Evolutionary conservation across 305 asterid species (phyloP), one percentile per base, ranked within the genome.

Genomic region (Fraxinus baroniana): DNA sequence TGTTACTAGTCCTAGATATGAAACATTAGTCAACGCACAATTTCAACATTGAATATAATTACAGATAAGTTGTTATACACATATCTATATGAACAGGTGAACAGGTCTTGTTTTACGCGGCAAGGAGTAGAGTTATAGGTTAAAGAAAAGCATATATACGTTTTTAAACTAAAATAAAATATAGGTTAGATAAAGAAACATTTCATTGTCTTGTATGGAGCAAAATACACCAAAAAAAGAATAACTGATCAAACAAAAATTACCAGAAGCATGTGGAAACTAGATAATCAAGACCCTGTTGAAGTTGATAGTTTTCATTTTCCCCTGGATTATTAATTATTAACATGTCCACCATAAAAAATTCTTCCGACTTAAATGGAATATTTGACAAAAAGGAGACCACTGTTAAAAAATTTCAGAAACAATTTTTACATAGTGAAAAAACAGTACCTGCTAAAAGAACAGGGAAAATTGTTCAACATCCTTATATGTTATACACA

Each of bases 371-470:
- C 60, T 55, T 71, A 44, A 5, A 64, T 24, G 26, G 77, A 32
- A 46, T 44, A 73, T 73, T 78, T 22, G 3, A 35, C 3, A 17
- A 55, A 85, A 37, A 62, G 36, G 33, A 49, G 32, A 62, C 39
- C 57, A 82, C 49, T 13, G 60, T 71, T n/a, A 66, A 82, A 68
- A 77, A 77, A 0, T 18, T 57, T 57, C 68, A 57, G 28, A 57
- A 57, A 6, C 75, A 10, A 85, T 36, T 30, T 35, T n/a, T n/a
- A n/a, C 13, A 24, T 22, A 36, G 64, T 22, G 46, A 15, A 76
- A 82, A 74, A 20, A 30, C 20, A 30, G 22, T 13, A 17, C 74
- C 18, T 32, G 76, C 22, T 30, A 5, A 28, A 70, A 32, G 76
- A 1, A 70, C 41, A 70, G 76, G 76, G 22, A 10, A 70, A 30